A percentile compares a stretch with the other conserved stretches of the same genome.
Evolutionary conservation across 2,329 filamentous ascomycete genomes (phyloP).

Genomic region (Pseudogymnoascus sp.): DNA sequence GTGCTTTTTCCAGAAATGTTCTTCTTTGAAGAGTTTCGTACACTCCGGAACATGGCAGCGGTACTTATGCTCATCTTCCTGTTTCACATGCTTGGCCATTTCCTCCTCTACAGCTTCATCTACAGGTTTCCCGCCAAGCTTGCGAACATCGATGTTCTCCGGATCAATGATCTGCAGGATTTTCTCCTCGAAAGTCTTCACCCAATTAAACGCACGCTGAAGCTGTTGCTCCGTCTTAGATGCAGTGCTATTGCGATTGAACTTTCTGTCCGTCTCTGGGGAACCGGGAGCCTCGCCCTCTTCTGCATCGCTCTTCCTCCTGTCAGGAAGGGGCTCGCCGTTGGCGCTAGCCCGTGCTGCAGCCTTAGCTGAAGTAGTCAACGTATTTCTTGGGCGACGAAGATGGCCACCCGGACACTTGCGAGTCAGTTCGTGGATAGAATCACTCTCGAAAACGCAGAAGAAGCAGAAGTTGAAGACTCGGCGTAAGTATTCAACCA

Average conservation of each 20-base stretch:
- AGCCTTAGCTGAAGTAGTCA: constrained; percentile 73
- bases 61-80: constrained; percentile 96
- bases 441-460: constrained; percentile 97
- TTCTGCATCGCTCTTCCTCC: constrained; percentile 59
- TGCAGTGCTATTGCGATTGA: constrained; percentile 47
- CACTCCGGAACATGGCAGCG: constrained; percentile 95
- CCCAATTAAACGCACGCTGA: constrained; percentile 95
- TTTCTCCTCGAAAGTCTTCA: constrained; percentile 97
- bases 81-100: constrained; percentile 79
- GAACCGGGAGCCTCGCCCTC: constrained; percentile 57
- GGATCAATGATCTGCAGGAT: constrained; percentile 87
- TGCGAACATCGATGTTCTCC: constrained; percentile 75
- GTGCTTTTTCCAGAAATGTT: constrained; percentile 96
- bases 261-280: constrained; percentile 64
- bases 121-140: constrained; percentile 78
- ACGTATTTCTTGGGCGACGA: constrained; percentile 76
- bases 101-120: constrained; percentile 86
- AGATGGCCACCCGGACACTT: constrained; percentile 98
- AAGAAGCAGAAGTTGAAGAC: constrained; percentile 99
- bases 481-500: constrained; percentile 91
- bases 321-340: constrained; percentile 75
- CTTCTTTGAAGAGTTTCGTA: constrained; percentile 93
- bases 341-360: constrained; percentile 78
- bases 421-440: constrained; percentile 85
- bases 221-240: constrained; percentile 85